phyloP scores from a whole-genome alignment of 2,329 filamentous ascomycete species.

The Trichoderma semiorbis region DNA sequence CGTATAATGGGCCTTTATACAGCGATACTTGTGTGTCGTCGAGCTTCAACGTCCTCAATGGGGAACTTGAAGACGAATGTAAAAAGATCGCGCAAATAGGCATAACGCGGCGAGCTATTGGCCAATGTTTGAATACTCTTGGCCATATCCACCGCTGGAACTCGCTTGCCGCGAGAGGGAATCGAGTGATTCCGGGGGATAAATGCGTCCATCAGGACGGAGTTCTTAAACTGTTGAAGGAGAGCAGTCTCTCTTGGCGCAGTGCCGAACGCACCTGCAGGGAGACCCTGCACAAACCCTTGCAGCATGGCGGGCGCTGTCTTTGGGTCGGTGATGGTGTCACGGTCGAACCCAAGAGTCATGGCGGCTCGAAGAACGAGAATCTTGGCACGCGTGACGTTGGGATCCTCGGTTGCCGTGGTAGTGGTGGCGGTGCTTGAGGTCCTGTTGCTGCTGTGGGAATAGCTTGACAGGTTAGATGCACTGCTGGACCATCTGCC shows the following conservation, averaged over 20 bases:
- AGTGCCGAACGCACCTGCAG: conserved; percentile 74
- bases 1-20: conserved; percentile 36
- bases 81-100: conserved; percentile 79
- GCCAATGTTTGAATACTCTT: conserved; percentile 76
- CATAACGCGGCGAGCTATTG: conserved; percentile 63
- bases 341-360: conserved; percentile 74
- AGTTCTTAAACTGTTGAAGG: conserved; percentile 74
- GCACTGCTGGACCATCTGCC: conserved; percentile 79
- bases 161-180: conserved; percentile 54
- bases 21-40: conserved; percentile 61
- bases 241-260: conserved; percentile 67
- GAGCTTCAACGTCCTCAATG: conserved; percentile 69
- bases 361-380: conserved; percentile 82
- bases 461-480: conserved; percentile 75
- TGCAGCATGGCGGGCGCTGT: conserved; percentile 57
- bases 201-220: conserved; percentile 68
- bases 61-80: conserved; percentile 80
- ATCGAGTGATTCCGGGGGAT: conserved; percentile 41
- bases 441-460: conserved; percentile 63
- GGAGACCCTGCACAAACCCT: conserved; percentile 71
- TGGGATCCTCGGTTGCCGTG: conserved; percentile 67
- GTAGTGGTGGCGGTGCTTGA: conserved; percentile 71
- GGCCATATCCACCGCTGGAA: conserved; percentile 71
- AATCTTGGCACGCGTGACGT: conserved; percentile 72
- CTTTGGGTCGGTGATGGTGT: conserved; percentile 44